A percentile compares a stretch with the other conserved stretches of the same genome.
phyloP scores from a whole-genome alignment of 768 basidiomycete genomes.

The Hemileccinum rubropunctum region DNA sequence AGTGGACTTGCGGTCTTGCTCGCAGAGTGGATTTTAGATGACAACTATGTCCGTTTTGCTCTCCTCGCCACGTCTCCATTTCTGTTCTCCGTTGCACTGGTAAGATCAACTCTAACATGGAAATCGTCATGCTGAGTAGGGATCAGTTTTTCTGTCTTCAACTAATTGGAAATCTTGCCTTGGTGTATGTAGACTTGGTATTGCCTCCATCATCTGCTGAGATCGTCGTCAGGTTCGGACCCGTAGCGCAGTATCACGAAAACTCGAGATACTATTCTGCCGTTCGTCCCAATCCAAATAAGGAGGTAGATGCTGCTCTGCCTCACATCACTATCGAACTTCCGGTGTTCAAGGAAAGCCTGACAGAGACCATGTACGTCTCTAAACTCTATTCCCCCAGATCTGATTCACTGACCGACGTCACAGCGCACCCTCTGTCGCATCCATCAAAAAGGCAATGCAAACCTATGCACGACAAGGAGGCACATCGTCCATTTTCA shows the following conservation, averaged over 20 bases:
- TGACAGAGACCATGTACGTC: conserved; percentile 76
- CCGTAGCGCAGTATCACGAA: conserved; percentile 81
- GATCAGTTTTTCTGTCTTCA: conserved; percentile 72
- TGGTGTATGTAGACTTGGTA: conserved; percentile 42
- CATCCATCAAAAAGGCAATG: conserved; percentile 63
- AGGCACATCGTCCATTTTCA: conserved; percentile 52
- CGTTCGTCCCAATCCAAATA: conserved; percentile 54
- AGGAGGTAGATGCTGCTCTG: conserved; percentile 57
- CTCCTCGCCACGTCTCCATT: conserved; percentile 65
- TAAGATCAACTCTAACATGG: conserved; percentile 29
- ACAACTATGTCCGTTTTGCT: conserved; percentile 57
- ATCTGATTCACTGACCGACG: neutral
- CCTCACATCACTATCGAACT: conserved; percentile 80
- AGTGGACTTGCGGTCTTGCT: conserved; percentile 58
- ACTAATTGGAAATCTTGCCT: conserved; percentile 58
- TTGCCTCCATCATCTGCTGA: conserved; percentile 4
- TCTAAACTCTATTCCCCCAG: no score
- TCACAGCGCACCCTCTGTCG: conserved; percentile 66
- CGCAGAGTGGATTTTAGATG: conserved; percentile 69
- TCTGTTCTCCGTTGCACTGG: conserved; percentile 71
- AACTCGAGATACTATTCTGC: conserved; percentile 85
- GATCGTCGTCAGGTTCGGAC: conserved; percentile 55
- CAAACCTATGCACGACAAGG: conserved; percentile 67
- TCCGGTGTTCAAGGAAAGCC: conserved; percentile 85
- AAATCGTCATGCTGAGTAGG: conserved; percentile 7